phyloP scores from a whole-genome alignment of 2,329 filamentous ascomycete species.

The Cadophora gregata region DNA sequence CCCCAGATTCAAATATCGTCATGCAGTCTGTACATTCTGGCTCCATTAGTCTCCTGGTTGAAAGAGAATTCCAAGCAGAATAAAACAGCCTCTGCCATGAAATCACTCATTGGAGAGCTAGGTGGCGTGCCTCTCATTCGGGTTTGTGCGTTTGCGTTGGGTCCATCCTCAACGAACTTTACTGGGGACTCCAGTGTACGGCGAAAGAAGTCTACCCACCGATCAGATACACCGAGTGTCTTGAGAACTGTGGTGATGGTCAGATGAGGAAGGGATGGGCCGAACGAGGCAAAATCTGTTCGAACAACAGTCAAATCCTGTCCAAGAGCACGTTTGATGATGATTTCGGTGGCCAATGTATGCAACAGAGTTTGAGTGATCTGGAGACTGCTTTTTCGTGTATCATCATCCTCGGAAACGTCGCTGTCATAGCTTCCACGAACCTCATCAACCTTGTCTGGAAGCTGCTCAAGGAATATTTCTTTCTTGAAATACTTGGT shows the following conservation, averaged over 20 bases:
- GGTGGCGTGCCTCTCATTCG: slow-evolving; percentile 64
- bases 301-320: slow-evolving; percentile 59
- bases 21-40: slow-evolving; percentile 63
- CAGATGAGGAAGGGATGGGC: slow-evolving; percentile 63
- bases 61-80: slow-evolving; percentile 71
- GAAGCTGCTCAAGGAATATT: slow-evolving; percentile 63
- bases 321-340: slow-evolving; percentile 54
- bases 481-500: slow-evolving; percentile 51
- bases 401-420: slow-evolving; percentile 40
- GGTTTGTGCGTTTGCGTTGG: slow-evolving; percentile 49
- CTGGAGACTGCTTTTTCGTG: slow-evolving; percentile 50
- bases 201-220: slow-evolving; percentile 64
- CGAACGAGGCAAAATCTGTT: slow-evolving; percentile 64
- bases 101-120: slow-evolving; percentile 62
- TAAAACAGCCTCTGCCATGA: slow-evolving; percentile 63
- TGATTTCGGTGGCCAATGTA: slow-evolving; percentile 58
- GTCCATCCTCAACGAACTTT: slow-evolving; percentile 59
- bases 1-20: slow-evolving; percentile 74
- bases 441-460: slow-evolving; percentile 47
- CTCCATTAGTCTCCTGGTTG: slow-evolving; percentile 60
- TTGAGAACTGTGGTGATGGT: slow-evolving; percentile 61
- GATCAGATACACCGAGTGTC: slow-evolving; percentile 62
- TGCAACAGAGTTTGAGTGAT: slow-evolving; percentile 64
- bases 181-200: slow-evolving; percentile 65
- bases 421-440: slow-evolving; percentile 50